Evolutionary conservation across 306 rosid species (phyloP).

Genomic region (Cucumis cinereus): DNA sequence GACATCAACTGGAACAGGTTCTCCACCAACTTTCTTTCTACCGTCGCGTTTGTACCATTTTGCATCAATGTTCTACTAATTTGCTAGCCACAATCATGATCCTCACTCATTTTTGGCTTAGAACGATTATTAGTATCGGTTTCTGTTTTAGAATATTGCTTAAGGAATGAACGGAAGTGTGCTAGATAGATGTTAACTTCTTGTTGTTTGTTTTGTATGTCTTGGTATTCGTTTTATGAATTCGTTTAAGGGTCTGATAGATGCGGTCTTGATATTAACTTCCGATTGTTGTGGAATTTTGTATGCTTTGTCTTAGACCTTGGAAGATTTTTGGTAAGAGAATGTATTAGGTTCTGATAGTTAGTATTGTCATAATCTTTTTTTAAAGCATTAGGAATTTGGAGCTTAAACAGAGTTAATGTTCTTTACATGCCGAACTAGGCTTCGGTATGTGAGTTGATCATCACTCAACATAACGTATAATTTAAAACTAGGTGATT

Average conservation of each 20-base stretch:
- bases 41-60: background rate
- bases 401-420: background rate
- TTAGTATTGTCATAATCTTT: background rate
- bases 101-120: background rate
- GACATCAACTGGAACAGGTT: slow-evolving; percentile 85
- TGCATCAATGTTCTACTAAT: background rate
- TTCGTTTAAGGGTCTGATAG: background rate
- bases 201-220: background rate
- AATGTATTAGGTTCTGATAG: background rate
- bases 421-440: background rate
- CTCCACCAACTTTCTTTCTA: background rate
- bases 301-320: background rate
- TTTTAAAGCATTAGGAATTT: background rate
- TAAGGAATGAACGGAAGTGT: background rate
- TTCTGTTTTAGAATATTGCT: background rate
- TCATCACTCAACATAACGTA: background rate
- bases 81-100: background rate
- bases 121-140: background rate
- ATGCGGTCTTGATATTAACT: background rate
- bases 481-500: background rate
- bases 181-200: background rate
- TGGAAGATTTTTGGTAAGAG: background rate
- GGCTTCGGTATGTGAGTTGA: background rate
- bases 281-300: background rate
- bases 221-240: background rate